These are phyloP conservation scores for Cryptococcus jaspeensis DNA, from an alignment of 1,284 basidiomycete genomes.

Conservation along the genomic window DNA sequence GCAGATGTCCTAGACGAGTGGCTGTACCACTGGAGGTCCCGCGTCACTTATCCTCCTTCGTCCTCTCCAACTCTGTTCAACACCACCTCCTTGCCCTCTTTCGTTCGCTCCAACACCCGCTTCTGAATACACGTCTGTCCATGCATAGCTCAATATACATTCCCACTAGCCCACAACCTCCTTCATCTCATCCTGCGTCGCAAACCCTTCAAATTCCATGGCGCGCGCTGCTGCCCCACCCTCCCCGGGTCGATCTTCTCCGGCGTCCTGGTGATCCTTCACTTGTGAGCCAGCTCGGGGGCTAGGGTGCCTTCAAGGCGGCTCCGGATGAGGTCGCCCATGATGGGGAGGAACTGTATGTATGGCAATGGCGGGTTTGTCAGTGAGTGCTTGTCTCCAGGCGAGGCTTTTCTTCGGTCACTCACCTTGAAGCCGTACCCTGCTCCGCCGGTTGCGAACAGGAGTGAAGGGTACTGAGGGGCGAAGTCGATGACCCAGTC, in stretches of 20 bases:
- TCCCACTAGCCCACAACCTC: background rate
- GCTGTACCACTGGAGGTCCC: no score
- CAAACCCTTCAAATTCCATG: conserved; percentile 12
- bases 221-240: conserved; percentile 10
- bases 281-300: conserved; percentile 55
- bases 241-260: conserved; percentile 11
- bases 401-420: no score
- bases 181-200: conserved; percentile 4
- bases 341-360: conserved; percentile 61
- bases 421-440: conserved; percentile 78
- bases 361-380: background rate
- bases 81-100: no score
- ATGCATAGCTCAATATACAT: no score
- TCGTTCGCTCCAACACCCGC: no score
- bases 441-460: conserved; percentile 73
- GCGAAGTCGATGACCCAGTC: conserved; percentile 75
- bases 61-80: no score
- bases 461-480: conserved; percentile 59
- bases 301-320: conserved; percentile 65
- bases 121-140: no score
- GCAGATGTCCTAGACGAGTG: no score
- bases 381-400: background rate
- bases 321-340: conserved; percentile 69
- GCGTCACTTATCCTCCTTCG: no score
- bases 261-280: conserved; percentile 11